Percentiles rank a stretch among this genome's conserved stretches.
phyloP scores from a whole-genome alignment of 2,329 filamentous ascomycete species.

The Parastagonospora nodorum region DNA sequence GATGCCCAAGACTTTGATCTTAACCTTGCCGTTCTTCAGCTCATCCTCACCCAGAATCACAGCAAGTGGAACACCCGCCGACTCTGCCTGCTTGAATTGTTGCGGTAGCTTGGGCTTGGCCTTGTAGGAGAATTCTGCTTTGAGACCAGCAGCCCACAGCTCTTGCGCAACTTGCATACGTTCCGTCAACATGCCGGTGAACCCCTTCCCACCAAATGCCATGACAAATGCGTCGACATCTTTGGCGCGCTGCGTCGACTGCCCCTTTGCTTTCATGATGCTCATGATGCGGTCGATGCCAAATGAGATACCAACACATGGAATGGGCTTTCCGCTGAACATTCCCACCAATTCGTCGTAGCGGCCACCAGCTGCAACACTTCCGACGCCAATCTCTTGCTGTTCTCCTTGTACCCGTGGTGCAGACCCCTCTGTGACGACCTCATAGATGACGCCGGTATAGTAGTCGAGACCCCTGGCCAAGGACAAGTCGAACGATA shows the following conservation, averaged over 20 bases:
- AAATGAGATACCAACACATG: constrained; percentile 91
- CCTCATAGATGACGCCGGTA: constrained; percentile 88
- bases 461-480: constrained; percentile 93
- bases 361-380: constrained; percentile 84
- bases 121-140: constrained; percentile 90
- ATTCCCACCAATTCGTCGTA: constrained; percentile 95
- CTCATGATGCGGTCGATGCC: constrained; percentile 95
- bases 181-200: constrained; percentile 78
- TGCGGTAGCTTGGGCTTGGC: constrained; percentile 84
- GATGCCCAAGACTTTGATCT: constrained; percentile 84
- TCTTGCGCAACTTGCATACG: constrained; percentile 78
- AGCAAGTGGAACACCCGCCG: constrained; percentile 78
- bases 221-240: constrained; percentile 93
- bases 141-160: constrained; percentile 87
- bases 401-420: constrained; percentile 47
- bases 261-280: constrained; percentile 79
- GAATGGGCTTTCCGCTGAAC: constrained; percentile 89
- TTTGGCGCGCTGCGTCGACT: constrained; percentile 65
- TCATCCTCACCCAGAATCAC: constrained; percentile 93
- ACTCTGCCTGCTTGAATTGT: constrained; percentile 91
- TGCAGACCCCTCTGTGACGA: constrained; percentile 80
- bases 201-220: constrained; percentile 88
- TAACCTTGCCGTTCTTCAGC: constrained; percentile 79
- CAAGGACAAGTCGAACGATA: constrained; percentile 89
- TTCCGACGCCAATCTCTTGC: constrained; percentile 72